Conservation (phyloP, 148 eudicot genomes). For the Camellia sinensis region DNA sequence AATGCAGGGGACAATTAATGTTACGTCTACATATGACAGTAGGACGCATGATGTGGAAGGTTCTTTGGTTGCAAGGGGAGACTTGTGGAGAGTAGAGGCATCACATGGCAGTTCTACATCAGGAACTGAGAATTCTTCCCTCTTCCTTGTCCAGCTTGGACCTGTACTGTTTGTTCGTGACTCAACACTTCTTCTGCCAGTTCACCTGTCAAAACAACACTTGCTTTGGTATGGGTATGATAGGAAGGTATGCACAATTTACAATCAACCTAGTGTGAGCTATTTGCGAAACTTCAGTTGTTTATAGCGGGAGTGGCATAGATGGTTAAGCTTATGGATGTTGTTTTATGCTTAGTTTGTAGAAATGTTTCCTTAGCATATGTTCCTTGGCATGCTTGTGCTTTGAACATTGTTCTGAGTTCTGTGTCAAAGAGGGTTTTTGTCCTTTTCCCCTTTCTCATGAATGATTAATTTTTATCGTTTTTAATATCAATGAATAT, state of each 20-base stretch:
- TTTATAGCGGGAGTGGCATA: not conserved
- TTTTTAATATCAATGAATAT: too few relatives aligned
- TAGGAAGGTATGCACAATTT: slow-evolving; percentile 61
- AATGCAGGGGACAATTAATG: slow-evolving; percentile 67
- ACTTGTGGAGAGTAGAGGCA: slow-evolving; percentile 93
- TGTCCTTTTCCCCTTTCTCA: too few relatives aligned
- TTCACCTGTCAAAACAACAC: slow-evolving; percentile 91
- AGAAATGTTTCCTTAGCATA: not conserved
- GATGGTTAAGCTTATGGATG: not conserved
- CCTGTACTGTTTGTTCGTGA: slow-evolving; percentile 91
- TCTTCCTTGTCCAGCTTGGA: slow-evolving; percentile 96
- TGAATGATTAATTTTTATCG: too few relatives aligned
- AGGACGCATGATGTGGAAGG: slow-evolving; percentile 70
- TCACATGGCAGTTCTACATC: slow-evolving; percentile 79
- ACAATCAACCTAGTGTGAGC: not conserved
- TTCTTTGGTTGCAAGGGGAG: slow-evolving; percentile 86
- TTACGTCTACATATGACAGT: slow-evolving; percentile 85
- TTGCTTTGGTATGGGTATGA: slow-evolving; percentile 99
- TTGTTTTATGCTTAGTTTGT: not conserved
- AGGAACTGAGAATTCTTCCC: slow-evolving; percentile 67
- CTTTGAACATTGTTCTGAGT: too few relatives aligned
- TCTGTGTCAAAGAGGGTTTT: too few relatives aligned
- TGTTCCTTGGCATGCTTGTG: not conserved
- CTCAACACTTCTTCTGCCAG: slow-evolving; percentile 88
- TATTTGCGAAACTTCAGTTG: not conserved